Evolutionary conservation across 2,329 filamentous ascomycete species (phyloP).

Genomic region (Diaporthe amygdali): DNA sequence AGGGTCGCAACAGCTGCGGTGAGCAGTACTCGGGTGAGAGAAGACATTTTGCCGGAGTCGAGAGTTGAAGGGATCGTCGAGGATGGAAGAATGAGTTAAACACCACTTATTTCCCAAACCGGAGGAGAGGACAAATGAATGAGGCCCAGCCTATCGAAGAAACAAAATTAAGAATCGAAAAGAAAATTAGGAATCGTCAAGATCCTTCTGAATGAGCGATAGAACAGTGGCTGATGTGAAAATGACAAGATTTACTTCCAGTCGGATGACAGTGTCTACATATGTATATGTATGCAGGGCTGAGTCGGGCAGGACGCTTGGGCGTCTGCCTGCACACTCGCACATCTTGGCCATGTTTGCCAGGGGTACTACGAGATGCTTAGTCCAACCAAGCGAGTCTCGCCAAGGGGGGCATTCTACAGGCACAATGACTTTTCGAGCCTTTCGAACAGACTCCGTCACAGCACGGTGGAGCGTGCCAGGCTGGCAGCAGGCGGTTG

Average conservation of each 20-base stretch:
- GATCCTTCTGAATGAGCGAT: slow-evolving; percentile 23
- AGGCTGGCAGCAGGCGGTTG: neutral
- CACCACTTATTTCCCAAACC: slow-evolving; percentile 9
- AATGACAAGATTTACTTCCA: slow-evolving; percentile 1
- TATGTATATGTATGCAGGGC: slow-evolving; percentile 20
- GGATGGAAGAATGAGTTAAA: slow-evolving; percentile 32
- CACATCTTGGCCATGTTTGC: neutral
- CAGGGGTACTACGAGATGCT: neutral
- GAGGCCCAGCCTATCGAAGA: slow-evolving; percentile 26
- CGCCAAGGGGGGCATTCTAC: slow-evolving; percentile 17
- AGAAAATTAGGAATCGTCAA: slow-evolving; percentile 21
- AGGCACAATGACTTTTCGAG: slow-evolving; percentile 13
- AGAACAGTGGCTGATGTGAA: slow-evolving; percentile 21
- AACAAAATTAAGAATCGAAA: slow-evolving; percentile 20
- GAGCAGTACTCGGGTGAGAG: slow-evolving; percentile 39
- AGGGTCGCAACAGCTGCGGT: slow-evolving; percentile 41
- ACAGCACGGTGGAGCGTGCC: slow-evolving; percentile 20
- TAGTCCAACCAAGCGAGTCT: slow-evolving; percentile 19
- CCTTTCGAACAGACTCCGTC: slow-evolving; percentile 23
- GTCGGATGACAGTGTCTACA: slow-evolving; percentile 7
- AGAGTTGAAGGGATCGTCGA: slow-evolving; percentile 32
- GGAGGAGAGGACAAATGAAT: slow-evolving; percentile 27
- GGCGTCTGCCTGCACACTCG: neutral
- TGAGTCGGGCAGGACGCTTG: neutral
- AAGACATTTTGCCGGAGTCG: slow-evolving; percentile 38